Conservation (phyloP, 306 rosid species). For the Pterocarpus santalinus region DNA sequence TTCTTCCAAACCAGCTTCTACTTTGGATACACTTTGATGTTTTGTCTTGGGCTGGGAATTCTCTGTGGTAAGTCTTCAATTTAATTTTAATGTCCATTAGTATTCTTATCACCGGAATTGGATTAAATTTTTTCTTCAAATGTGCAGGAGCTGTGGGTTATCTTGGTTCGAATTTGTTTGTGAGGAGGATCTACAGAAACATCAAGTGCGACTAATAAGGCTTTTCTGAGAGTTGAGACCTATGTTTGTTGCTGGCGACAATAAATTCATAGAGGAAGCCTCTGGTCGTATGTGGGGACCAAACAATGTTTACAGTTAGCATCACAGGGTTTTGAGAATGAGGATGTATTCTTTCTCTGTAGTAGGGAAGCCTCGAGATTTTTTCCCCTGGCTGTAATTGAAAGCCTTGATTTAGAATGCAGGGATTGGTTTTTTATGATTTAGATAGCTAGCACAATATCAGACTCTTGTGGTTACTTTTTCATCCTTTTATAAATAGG, state of each 20-base stretch:
- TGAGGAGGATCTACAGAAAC: constrained; percentile 99
- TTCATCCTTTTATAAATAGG: constrained; percentile 62
- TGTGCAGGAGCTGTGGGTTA: constrained; percentile 95
- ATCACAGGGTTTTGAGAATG: constrained; percentile 64
- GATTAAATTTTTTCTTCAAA: constrained; percentile 35
- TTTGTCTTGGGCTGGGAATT: constrained; percentile 97
- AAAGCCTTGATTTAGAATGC: constrained; percentile 79
- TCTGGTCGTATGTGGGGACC: constrained; percentile 56
- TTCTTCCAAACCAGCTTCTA: constrained; percentile 99
- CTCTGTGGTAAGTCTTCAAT: constrained; percentile 83
- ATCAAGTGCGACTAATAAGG: constrained; percentile 90
- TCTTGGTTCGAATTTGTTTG: constrained; percentile 95
- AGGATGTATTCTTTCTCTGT: constrained; percentile 70
- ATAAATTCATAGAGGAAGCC: constrained; percentile 59
- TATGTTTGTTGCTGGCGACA: constrained; percentile 41
- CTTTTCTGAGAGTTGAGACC: constrained; percentile 49
- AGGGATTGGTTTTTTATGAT: constrained; percentile 67
- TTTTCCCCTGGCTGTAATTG: constrained; percentile 72
- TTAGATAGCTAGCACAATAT: constrained; percentile 71
- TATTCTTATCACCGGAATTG: constrained; percentile 4
- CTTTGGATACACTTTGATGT: constrained; percentile 98
- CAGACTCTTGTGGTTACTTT: constrained; percentile 56
- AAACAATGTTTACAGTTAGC: constrained; percentile 55
- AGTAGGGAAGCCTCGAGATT: constrained; percentile 74
- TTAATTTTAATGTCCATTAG: constrained; percentile 24